Base-by-base conservation (phyloP, 1,139 yeast species). In the Suhomyces bolitotheri region DNA sequence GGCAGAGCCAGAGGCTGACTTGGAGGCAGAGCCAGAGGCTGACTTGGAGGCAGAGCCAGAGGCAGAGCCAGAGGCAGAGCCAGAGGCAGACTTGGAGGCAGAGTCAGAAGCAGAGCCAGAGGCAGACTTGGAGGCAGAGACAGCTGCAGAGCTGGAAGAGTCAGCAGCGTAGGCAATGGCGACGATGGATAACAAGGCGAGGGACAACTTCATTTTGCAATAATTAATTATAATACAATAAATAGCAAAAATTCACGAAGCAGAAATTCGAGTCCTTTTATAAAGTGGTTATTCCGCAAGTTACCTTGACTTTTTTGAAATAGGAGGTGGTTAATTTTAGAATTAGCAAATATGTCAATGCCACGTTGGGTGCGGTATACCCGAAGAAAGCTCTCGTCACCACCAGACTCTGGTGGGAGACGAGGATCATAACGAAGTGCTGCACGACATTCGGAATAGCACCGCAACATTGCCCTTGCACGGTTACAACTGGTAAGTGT, bases 201-300 rank as follows among this genome's bases (percentile, higher is more conserved):
- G 16, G 16, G 47, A 26, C 28, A 41, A 40, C 43, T 47, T 47
- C 52, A 48, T 49, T 34, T 17, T 17, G 20, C n/a, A n/a, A n/a
- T n/a, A n/a, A n/a, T n/a, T n/a, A n/a, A n/a, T n/a, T n/a, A n/a
- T n/a, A n/a, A n/a, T n/a, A n/a, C n/a, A n/a, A n/a, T n/a, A n/a
- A n/a, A n/a, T n/a, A n/a, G n/a, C n/a, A n/a, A n/a, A n/a, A n/a
- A n/a, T n/a, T n/a, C n/a, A n/a, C n/a, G n/a, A n/a, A n/a, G n/a
- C n/a, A n/a, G n/a, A n/a, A n/a, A 22, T 9, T n/a, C 24, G 11
- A 6, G 10, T 21, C 31, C 25, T 36, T 36, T 31, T 31, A 36
- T 29, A 25, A n/a, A n/a, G n/a, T n/a, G n/a, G n/a, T n/a, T n/a
- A n/a, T n/a, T n/a, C n/a, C n/a, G n/a, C n/a, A n/a, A n/a, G n/a